Base-by-base conservation (phyloP, 345 rosid species). In the Aquilaria yunnanensis region DNA sequence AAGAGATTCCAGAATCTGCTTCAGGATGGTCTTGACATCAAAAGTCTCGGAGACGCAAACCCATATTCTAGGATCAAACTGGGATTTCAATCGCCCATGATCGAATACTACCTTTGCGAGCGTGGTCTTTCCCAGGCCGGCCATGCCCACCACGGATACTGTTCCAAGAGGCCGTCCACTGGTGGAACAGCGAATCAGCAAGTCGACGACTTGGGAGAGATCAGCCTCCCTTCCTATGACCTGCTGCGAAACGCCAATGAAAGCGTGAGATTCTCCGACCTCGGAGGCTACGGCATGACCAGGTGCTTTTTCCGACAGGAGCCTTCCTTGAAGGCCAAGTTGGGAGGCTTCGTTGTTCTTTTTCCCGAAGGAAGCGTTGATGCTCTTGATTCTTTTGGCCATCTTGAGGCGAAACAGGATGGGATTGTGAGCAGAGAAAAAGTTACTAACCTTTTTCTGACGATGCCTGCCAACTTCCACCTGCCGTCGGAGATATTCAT, bases 111-210 rank as follows among this genome's bases (percentile, higher is more conserved):
- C 5, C 32, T 63, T 30, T 9, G 71, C 74, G 32, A 74, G 12
- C 6, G 71, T 47, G 2, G 78, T 65, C 32, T 74, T 74, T 12
- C 78, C 78, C 16, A 74, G 34, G 6, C 78, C 74, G 0, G 51
- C 33, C 71, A 74, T 74, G 2, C 78, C 74, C n/a, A 74, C 62
- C 1, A 74, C 48, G 1, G 72, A 12, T 10, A 55, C 41, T 10
- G 48, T 51, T 0, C 23, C 30, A 8, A 37, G 5, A 37, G 43
- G 4, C 7, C 4, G 4, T 10, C 45, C 47, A 4, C 10, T 55
- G 13, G 49, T 13, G 9, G 14, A 10, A 30, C 49, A 72, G 31
- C 11, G 14, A 56, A 14, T 34, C 29, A 68, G n/a, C 52, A 61
- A 9, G 6, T 62, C 12, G 37, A 56, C 58, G 7, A 70, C 48